phyloP scores from a whole-genome alignment of 306 rosid genomes.

The Ochetophila trinervis region DNA sequence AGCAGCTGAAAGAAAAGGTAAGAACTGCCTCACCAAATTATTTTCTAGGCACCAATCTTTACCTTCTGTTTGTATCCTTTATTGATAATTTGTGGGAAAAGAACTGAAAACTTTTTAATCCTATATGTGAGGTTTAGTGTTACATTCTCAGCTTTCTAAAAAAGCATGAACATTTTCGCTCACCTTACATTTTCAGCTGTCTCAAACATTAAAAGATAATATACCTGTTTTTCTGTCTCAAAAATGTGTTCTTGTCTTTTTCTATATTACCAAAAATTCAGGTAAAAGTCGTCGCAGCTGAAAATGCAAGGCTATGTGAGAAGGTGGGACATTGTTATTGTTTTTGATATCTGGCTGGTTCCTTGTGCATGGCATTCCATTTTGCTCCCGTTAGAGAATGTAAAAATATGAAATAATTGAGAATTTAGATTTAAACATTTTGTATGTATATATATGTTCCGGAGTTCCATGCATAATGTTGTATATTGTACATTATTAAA shows the following conservation, averaged over 20 bases:
- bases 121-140: neutral
- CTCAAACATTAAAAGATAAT: neutral
- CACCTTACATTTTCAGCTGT: neutral
- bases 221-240: slow-evolving; percentile 3
- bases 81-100: neutral
- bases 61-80: neutral
- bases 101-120: neutral
- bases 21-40: neutral
- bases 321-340: slow-evolving; percentile 40
- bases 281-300: slow-evolving; percentile 57
- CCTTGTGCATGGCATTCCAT: neutral
- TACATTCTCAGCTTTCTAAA: too few species aligned
- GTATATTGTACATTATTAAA: too few species aligned
- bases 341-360: neutral
- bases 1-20: slow-evolving; percentile 63
- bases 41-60: neutral
- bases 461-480: neutral
- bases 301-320: slow-evolving; percentile 57
- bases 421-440: too few species aligned
- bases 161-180: neutral
- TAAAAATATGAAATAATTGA: too few species aligned
- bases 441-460: neutral
- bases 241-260: slow-evolving; percentile 8
- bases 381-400: neutral
- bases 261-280: slow-evolving; percentile 29